Percentiles rank a stretch among this genome's conserved stretches.
phyloP scores from a whole-genome alignment of 2,329 filamentous ascomycete species.

The Clonostachys chloroleuca region DNA sequence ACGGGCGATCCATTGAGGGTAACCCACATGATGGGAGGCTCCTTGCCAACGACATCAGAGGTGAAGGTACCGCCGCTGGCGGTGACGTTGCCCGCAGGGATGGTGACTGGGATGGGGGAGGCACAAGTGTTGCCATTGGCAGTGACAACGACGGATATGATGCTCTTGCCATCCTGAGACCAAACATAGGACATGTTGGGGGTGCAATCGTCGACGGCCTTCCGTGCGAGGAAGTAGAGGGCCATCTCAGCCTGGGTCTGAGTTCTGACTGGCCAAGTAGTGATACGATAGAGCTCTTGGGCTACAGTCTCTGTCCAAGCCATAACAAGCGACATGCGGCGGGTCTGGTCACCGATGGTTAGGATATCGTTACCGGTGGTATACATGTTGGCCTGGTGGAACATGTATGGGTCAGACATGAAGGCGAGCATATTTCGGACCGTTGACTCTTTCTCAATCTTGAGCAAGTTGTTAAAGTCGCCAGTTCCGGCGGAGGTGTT shows the following conservation, averaged over 20 bases:
- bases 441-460: constrained; percentile 44
- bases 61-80: constrained; percentile 31
- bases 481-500: constrained; percentile 51
- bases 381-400: constrained; percentile 60
- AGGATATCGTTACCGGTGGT: constrained; percentile 38
- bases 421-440: constrained; percentile 52
- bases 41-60: constrained; percentile 48
- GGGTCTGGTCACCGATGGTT: constrained; percentile 41
- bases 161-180: constrained; percentile 30
- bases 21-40: constrained; percentile 47
- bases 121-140: constrained; percentile 43
- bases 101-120: constrained; percentile 48
- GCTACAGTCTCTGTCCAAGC: constrained; percentile 52
- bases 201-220: constrained; percentile 44
- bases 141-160: constrained; percentile 44
- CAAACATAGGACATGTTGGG: constrained; percentile 41
- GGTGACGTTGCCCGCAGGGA: constrained; percentile 35
- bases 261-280: constrained; percentile 13
- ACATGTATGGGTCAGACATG: constrained; percentile 52
- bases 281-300: constrained; percentile 46
- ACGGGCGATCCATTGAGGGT: constrained; percentile 36
- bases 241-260: constrained; percentile 40
- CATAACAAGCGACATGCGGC: constrained; percentile 48
- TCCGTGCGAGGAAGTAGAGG: constrained; percentile 43
- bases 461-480: constrained; percentile 44